Percentiles rank a stretch among this genome's conserved stretches.
Evolutionary conservation across 306 rosid genomes (phyloP).

Genomic region (Quercus aquifolioides): DNA sequence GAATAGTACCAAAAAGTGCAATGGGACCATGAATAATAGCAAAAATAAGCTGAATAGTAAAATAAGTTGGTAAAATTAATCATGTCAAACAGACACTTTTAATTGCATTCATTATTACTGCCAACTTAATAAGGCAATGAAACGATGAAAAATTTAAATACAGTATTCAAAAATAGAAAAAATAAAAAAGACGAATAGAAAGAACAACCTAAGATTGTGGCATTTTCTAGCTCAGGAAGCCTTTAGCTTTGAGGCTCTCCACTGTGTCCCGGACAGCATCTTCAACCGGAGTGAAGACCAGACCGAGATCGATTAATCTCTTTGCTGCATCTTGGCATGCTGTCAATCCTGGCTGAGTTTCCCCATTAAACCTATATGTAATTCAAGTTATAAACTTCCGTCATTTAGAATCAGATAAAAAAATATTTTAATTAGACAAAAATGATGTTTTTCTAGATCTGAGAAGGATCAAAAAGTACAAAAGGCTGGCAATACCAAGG

Average conservation of each 20-base stretch:
- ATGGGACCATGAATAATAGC: accelerated
- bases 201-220: not conserved
- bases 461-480: slow-evolving; percentile 17
- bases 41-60: no score
- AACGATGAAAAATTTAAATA: not conserved
- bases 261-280: slow-evolving; percentile 65
- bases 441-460: not conserved
- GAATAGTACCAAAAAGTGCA: no score
- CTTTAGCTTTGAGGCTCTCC: slow-evolving; percentile 63
- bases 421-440: not conserved
- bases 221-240: slow-evolving; percentile 41
- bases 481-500: slow-evolving; percentile 11
- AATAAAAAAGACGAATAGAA: not conserved
- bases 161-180: not conserved
- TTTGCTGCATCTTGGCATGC: slow-evolving; percentile 68
- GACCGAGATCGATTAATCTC: slow-evolving; percentile 65
- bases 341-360: slow-evolving; percentile 75
- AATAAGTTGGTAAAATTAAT: no score
- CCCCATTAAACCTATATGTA: slow-evolving; percentile 53
- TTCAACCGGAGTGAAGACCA: slow-evolving; percentile 65
- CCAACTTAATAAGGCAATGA: slow-evolving; percentile 18
- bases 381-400: slow-evolving; percentile 14
- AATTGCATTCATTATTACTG: slow-evolving; percentile 31
- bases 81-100: not conserved
- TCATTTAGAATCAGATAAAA: not conserved